Evolutionary conservation across 768 basidiomycete species (phyloP).

Genomic region (Russula virescens): DNA sequence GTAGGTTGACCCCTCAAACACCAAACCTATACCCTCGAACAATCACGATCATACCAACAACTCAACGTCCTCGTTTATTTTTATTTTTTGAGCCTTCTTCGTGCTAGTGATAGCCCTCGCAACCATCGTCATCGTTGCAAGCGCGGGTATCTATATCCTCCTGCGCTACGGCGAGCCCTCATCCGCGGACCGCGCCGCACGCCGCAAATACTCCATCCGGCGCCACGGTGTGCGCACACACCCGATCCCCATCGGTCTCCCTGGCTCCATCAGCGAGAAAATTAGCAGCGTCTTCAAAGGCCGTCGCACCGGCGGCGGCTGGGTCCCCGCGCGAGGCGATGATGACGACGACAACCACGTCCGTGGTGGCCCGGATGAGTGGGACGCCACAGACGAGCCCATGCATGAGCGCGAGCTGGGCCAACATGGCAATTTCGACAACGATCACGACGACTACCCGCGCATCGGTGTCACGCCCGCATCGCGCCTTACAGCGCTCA

Average conservation of each 20-base stretch:
- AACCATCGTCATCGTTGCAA: conserved; percentile 48
- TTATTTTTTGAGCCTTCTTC: conserved; percentile 40
- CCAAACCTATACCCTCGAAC: background rate
- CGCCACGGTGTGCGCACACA: conserved; percentile 11
- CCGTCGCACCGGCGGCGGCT: conserved; percentile 15
- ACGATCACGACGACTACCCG: background rate
- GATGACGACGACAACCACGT: background rate
- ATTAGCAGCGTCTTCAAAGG: conserved; percentile 22
- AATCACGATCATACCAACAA: background rate
- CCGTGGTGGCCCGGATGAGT: background rate
- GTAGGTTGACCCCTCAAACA: conserved; percentile 3
- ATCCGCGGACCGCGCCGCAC: conserved; percentile 36
- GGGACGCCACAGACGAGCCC: conserved; percentile 21
- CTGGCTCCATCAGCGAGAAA: conserved; percentile 20
- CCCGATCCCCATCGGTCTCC: conserved; percentile 23
- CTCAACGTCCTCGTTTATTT: background rate
- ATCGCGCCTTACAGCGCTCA: background rate
- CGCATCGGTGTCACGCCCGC: background rate
- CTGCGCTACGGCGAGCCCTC: conserved; percentile 45
- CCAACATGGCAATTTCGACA: background rate
- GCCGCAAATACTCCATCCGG: conserved; percentile 24
- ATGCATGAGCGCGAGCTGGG: background rate
- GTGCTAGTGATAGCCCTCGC: conserved; percentile 51
- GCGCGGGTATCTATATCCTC: conserved; percentile 50
- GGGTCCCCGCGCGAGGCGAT: conserved; percentile 17